A percentile compares a stretch with the other conserved stretches of the same genome.
These are phyloP conservation scores for Lactarius sp. DNA, from an alignment of 768 basidiomycete genomes.

Conservation along the genomic window DNA sequence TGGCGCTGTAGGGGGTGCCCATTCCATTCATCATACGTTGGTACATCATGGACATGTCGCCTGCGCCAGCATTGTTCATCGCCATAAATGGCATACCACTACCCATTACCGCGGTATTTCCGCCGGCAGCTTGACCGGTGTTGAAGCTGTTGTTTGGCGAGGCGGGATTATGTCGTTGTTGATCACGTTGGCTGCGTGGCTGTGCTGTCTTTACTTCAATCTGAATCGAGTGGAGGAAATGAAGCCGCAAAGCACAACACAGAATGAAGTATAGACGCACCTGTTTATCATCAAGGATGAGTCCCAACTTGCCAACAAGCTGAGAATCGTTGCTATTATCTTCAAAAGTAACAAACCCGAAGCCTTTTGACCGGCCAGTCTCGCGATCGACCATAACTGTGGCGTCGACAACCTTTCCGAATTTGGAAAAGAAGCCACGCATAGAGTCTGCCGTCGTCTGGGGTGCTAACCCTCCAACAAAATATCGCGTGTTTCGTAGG, in stretches of 20 bases:
- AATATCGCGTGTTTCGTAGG: constrained; percentile 87
- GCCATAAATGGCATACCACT: constrained; percentile 40
- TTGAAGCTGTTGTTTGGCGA: constrained; percentile 25
- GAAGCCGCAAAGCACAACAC: too few species aligned
- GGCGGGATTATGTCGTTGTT: constrained; percentile 37
- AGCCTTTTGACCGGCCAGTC: constrained; percentile 92
- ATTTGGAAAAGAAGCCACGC: constrained; percentile 90
- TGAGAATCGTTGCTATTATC: constrained; percentile 84
- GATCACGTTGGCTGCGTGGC: constrained; percentile 77
- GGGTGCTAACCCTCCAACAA: constrained; percentile 93
- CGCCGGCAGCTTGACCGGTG: constrained; percentile 28
- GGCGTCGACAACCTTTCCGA: constrained; percentile 93
- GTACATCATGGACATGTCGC: not conserved
- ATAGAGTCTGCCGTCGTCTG: constrained; percentile 92
- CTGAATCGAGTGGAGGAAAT: constrained; percentile 37
- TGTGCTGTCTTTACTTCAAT: constrained; percentile 98
- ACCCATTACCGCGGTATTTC: constrained; percentile 28
- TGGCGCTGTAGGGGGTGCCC: constrained; percentile 1
- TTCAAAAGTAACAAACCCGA: constrained; percentile 96
- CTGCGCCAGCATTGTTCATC: constrained; percentile 24
- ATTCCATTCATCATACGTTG: too few species aligned
- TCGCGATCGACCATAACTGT: constrained; percentile 99
- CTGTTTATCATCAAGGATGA: constrained; percentile 79
- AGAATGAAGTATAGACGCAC: constrained; percentile 41
- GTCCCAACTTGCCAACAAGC: constrained; percentile 84